Base-by-base conservation (phyloP, 108 stramenopile species). In the Nitzschia sp. region DNA sequence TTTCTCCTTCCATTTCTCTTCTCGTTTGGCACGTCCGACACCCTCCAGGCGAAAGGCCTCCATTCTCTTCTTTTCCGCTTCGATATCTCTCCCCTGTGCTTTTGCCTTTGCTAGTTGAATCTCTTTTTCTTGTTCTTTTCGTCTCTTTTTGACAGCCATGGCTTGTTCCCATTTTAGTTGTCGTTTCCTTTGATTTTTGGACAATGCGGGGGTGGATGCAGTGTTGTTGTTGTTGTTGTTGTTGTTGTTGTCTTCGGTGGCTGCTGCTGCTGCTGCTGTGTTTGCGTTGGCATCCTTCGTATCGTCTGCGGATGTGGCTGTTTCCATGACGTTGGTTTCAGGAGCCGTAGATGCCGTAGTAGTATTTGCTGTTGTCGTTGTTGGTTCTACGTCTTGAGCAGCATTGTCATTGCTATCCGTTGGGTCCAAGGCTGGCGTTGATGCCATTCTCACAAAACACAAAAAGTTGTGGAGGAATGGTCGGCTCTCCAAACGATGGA, bases 11-110 rank as follows among this genome's bases (percentile, higher is more conserved):
- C 88, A 86, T 39, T 66, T 52, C 67, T 85, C 76, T 51, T 79
- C 68, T 34, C 87, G 72, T 51, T 73, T 74, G 7, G 69, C 46
- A 57, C 81, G 63, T 17, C 92, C 92, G 43, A 65, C 64, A 8
- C 92, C 92, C 29, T 59, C 51, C 50, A 69, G 26, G 6, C 77
- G 66, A 21, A 79, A 65, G 41, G 69, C 22, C 46, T 71, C 71
- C 63, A 84, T 76, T 3, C 53, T 24, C 22, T 57, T 29, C 17
- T 81, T 76, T 69, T 89, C 87, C 20, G 72, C 69, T 0, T 88
- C 89, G 22, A 93, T 63, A 55, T 93, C 87, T 8, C 89, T 73
- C 3, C 92, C 89, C 51, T 71, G 80, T 0, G 80, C 80, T 34
- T 74, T 40, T 22, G 92, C 92, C 58, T 85, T 85, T 50, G 87